These are phyloP conservation scores for Saturnispora galanensis DNA, from an alignment of 805 yeast genomes.

Conservation along the genomic window DNA sequence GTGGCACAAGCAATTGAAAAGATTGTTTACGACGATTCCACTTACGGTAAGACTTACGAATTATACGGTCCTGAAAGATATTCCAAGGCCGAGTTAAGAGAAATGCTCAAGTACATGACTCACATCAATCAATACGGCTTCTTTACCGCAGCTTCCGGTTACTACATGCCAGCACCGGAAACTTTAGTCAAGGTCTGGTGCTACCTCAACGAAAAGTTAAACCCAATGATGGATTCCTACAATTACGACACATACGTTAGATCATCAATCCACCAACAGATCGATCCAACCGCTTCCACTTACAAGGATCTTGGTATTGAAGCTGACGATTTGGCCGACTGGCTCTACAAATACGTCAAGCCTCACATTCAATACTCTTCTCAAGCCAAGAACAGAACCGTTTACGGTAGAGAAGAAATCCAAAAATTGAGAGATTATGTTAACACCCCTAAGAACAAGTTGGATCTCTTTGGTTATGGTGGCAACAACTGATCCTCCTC, in stretches of 20 bases:
- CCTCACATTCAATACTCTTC: conserved; percentile 28
- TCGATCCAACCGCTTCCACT: conserved; percentile 51
- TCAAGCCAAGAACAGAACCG: conserved; percentile 29
- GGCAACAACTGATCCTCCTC: conserved; percentile 6
- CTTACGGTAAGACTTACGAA: conserved; percentile 68
- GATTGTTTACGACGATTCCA: conserved; percentile 73
- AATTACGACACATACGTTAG: conserved; percentile 72
- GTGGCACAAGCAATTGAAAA: conserved; percentile 71
- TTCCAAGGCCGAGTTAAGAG: conserved; percentile 53
- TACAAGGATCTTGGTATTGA: conserved; percentile 65
- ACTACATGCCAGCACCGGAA: conserved; percentile 33
- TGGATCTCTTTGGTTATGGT: conserved; percentile 24
- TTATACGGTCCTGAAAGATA: conserved; percentile 63
- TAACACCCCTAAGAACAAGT: conserved; percentile 26
- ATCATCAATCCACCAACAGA: conserved; percentile 54
- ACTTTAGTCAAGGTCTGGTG: conserved; percentile 22
- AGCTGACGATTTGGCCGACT: conserved; percentile 43
- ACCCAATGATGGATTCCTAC: conserved; percentile 29
- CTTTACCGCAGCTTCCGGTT: conserved; percentile 30
- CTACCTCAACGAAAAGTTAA: conserved; percentile 34
- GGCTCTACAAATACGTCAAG: conserved; percentile 34
- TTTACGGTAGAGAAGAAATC: conserved; percentile 28
- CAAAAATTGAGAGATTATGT: conserved; percentile 28
- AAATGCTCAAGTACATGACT: conserved; percentile 46
- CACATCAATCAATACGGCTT: conserved; percentile 28